These are phyloP conservation scores for Heritiera fomes DNA, from an alignment of 345 rosid species.

Conservation along the genomic window DNA sequence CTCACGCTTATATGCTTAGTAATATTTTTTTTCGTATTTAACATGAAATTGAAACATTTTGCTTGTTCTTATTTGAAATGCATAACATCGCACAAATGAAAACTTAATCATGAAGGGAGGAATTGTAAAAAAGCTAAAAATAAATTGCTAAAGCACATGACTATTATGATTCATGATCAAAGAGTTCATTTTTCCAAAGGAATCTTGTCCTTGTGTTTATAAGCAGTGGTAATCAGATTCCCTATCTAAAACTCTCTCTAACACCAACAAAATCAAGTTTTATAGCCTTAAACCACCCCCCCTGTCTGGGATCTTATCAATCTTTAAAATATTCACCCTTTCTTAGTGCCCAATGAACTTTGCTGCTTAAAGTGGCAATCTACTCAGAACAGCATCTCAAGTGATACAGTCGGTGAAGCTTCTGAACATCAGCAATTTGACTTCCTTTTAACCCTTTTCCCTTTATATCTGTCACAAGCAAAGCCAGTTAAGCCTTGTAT, in stretches of 20 bases:
- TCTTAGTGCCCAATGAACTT: neutral
- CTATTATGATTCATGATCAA: neutral
- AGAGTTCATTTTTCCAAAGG: neutral
- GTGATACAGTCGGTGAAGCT: neutral
- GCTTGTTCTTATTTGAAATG: too few relatives aligned
- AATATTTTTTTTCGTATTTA: too few relatives aligned
- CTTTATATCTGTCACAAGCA: neutral
- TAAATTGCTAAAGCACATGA: neutral
- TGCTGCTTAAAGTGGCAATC: constrained; percentile 14
- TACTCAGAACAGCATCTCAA: constrained; percentile 8
- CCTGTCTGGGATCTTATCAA: neutral
- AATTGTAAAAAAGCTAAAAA: neutral
- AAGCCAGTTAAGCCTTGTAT: neutral
- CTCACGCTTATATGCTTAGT: too few relatives aligned
- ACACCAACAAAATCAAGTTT: constrained; percentile 5
- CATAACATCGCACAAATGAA: too few relatives aligned
- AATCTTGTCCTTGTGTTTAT: neutral
- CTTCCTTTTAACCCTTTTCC: neutral
- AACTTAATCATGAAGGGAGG: neutral
- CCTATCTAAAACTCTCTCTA: neutral
- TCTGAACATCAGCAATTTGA: constrained; percentile 11
- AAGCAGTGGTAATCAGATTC: neutral
- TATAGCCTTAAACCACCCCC: neutral
- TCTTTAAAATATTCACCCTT: neutral
- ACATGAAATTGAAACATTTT: too few relatives aligned